Evolutionary conservation across 108 stramenopile genomes (phyloP).

Genomic region (Nitzschia putrida): DNA sequence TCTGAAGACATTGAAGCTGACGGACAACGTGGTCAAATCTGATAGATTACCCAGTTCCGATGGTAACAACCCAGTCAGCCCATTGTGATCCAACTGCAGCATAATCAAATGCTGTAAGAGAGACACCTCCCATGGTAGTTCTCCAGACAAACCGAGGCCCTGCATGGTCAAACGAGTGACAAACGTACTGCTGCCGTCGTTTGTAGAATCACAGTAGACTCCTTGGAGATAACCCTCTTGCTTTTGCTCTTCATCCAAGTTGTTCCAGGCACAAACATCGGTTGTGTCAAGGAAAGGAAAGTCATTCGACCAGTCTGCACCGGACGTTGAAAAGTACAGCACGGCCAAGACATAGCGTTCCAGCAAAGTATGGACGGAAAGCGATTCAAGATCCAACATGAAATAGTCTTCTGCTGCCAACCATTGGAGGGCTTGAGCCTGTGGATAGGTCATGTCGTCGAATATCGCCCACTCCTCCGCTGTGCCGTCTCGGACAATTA

Average conservation of each 20-base stretch:
- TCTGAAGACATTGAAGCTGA: background rate
- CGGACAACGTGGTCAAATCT: background rate
- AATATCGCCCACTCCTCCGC: too few species aligned
- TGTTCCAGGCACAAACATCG: conserved; percentile 5
- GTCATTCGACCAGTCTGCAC: background rate
- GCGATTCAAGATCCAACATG: background rate
- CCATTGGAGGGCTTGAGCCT: conserved; percentile 7
- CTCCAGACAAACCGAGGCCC: background rate
- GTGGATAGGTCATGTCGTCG: background rate
- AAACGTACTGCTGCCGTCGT: background rate
- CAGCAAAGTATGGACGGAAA: background rate
- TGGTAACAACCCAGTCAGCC: too few species aligned
- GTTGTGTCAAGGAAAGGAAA: background rate
- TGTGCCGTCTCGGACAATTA: too few species aligned
- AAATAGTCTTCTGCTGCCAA: background rate
- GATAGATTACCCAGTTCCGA: background rate
- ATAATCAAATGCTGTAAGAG: background rate
- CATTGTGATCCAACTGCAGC: too few species aligned
- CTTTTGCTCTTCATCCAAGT: background rate
- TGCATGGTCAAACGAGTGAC: background rate
- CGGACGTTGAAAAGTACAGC: background rate
- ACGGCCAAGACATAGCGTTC: conserved; percentile 6
- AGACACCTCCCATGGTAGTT: background rate
- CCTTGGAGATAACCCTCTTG: background rate
- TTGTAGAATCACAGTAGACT: background rate